Evolutionary conservation across 352 stramenopile species (phyloP), one percentile per base, ranked within the genome.

Genomic region (Phytophthora fragariae): DNA sequence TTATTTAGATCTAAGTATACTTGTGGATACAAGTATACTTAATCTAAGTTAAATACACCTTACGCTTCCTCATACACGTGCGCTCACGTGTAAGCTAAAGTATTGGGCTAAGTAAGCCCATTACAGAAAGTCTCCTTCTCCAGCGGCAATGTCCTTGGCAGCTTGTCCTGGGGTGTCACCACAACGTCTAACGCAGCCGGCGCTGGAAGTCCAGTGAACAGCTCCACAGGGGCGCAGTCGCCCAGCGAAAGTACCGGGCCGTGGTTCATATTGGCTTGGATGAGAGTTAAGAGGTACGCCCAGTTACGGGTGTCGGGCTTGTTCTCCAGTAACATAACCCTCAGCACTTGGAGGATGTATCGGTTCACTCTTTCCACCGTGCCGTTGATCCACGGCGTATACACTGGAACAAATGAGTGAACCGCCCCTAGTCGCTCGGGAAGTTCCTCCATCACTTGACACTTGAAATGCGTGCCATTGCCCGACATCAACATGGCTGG

Each of bases 181-280:
- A 64, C 14, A 14, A 44, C 56, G 27, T 64, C 44, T 12, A 64
- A 44, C 2, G 44, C 21, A 4, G 39, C 46, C 2, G 57, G 57
- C 2, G 57, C 19, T 31, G 57, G 41, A 27, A 78, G 65, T 1
- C 27, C 53, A 5, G 65, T 70, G 47, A 74, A 77, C 1, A 78
- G 1, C 37, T 75, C 65, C 10, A 70, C 21, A 0, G 65, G 71
- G 11, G 49, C 21, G 4, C 62, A 47, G 17, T 31, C 44, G 4
- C 11, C 58, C 3, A 78, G 57, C 8, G 56, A 64, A 11, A 24
- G n/a, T 1, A 70, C 53, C 5, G 65, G 58, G 33, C 58, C 62
- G 24, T 70, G 71, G 11, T 78, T 78, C 9, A 78, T 17, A 19
- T 71, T 75, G 1, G 53, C 61, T 27, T 73, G 50, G 9, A 78